A percentile compares a stretch with the other conserved stretches of the same genome.
Evolutionary conservation across 1,284 basidiomycete species (phyloP).

Genomic region (Trametes hirsuta): DNA sequence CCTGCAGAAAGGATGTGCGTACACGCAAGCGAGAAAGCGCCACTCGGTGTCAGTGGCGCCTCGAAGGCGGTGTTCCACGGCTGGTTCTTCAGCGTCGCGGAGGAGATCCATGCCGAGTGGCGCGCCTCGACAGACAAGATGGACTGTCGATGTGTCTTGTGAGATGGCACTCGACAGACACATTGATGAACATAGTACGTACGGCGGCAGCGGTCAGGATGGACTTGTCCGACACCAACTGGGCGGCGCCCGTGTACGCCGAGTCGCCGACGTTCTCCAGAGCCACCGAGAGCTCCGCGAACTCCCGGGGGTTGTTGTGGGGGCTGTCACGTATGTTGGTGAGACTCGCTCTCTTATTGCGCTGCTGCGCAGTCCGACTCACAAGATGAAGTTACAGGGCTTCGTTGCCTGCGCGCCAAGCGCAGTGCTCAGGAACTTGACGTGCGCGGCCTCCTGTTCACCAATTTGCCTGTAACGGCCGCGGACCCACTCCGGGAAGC

Average conservation of each 20-base stretch:
- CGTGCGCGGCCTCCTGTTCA: slow-evolving; percentile 55
- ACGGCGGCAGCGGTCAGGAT: slow-evolving; percentile 22
- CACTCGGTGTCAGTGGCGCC: slow-evolving; percentile 50
- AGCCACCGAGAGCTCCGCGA: slow-evolving; percentile 52
- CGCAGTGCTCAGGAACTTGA: slow-evolving; percentile 25
- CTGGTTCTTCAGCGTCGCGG: slow-evolving; percentile 45
- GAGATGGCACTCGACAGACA: too few relatives aligned
- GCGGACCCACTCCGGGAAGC: slow-evolving; percentile 53
- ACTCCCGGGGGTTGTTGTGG: slow-evolving; percentile 45
- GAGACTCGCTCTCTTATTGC: too few relatives aligned
- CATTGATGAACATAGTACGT: background rate
- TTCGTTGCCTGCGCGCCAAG: too few relatives aligned
- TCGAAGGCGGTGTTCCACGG: slow-evolving; percentile 62
- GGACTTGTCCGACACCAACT: slow-evolving; percentile 28
- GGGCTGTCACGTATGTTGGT: slow-evolving; percentile 39
- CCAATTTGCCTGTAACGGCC: slow-evolving; percentile 56
- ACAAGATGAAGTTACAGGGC: too few relatives aligned
- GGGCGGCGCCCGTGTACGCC: slow-evolving; percentile 55
- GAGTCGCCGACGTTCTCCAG: slow-evolving; percentile 56
- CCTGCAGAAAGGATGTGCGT: background rate
- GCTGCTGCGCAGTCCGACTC: too few relatives aligned
- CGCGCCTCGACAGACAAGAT: slow-evolving; percentile 52
- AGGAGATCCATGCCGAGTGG: slow-evolving; percentile 55
- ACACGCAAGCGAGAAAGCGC: slow-evolving; percentile 34
- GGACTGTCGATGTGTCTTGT: slow-evolving; percentile 23